Conservation (phyloP, 2,329 filamentous ascomycete genomes). For the Chalaropsis ovoidea region DNA sequence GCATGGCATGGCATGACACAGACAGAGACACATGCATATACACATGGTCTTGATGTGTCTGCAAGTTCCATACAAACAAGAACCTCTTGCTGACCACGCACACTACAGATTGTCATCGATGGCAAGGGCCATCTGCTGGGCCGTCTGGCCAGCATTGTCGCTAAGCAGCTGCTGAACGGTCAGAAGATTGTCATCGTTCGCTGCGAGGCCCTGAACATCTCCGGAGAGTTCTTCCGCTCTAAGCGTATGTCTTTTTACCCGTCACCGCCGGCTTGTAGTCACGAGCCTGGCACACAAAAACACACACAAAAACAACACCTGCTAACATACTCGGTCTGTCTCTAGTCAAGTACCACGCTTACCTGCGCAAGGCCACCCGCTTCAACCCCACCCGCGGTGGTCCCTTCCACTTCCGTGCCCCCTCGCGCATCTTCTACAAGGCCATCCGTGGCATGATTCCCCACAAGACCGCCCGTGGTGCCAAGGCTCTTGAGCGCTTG, state of each 20-base stretch:
- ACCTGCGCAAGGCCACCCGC: slow-evolving; percentile 99
- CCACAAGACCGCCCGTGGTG: slow-evolving; percentile 98
- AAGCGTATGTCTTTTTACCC: slow-evolving; percentile 71
- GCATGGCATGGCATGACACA: neutral
- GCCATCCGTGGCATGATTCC: slow-evolving; percentile 99
- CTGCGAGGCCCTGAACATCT: slow-evolving; percentile 99
- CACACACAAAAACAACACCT: neutral
- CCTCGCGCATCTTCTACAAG: slow-evolving; percentile 99
- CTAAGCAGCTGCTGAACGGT: slow-evolving; percentile 97
- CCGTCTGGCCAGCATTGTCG: slow-evolving; percentile 94
- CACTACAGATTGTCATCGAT: slow-evolving; percentile 83
- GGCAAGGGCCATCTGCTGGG: slow-evolving; percentile 99
- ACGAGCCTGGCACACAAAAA: neutral
- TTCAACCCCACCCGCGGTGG: slow-evolving; percentile 99
- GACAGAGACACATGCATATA: neutral
- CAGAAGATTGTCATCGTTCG: slow-evolving; percentile 99
- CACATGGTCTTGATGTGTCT: neutral
- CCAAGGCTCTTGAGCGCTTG: slow-evolving; percentile 91
- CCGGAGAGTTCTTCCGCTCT: slow-evolving; percentile 99
- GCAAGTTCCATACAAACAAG: neutral
- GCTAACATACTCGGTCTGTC: slow-evolving; percentile 18
- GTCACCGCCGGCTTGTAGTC: neutral
- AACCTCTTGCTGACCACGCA: slow-evolving; percentile 30
- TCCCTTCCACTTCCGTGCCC: slow-evolving; percentile 99
- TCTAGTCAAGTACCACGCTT: slow-evolving; percentile 99